Evolutionary conservation across 495 filamentous ascomycete species (phyloP), one percentile per base, ranked within the genome.

Genomic region (Aspergillus conjunctus): DNA sequence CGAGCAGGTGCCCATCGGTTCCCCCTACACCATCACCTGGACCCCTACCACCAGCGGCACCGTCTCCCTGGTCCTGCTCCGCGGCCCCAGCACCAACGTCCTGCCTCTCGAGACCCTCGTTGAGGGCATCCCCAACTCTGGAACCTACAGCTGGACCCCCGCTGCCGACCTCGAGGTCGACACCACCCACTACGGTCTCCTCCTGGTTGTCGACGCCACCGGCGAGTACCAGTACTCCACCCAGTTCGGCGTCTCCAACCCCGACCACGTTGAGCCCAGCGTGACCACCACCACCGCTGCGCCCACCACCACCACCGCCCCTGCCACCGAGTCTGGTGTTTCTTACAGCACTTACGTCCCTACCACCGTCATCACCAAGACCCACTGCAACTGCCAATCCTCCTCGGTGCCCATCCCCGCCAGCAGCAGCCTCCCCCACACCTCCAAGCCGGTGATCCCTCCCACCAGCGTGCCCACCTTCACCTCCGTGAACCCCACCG

Each of bases 151-250:
- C 14, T 90, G 86, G 86, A 85, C 80, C 33, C 84, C 83, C 30
- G 55, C 73, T 43, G 68, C 77, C 49, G 61, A 61, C 49, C 81
- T 90, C 34, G 72, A 74, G 58, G 62, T 72, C 54, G 80, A 82
- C 52, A 63, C 62, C 55, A 80, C 78, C 64, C 74, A 87, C 73
- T 91, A 90, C 74, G 88, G 86, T 60, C 75, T 90, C 58, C 79
- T 88, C 65, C 70, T 91, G 60, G 85, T 89, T 58, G 83, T 80
- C 32, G 85, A 88, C 68, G 73, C 69, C 10, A 83, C 78, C 58
- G 85, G 86, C 65, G 66, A 79, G 64, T 90, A 85, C 79, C 88
- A 91, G 71, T 91, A 83, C 76, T 83, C 82, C 30, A 84, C 83
- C 48, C 88, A 90, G 69, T 91, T 89, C 75, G 87, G 87, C 66